phyloP scores from a whole-genome alignment of 441 rosid genomes.

The Pelargonium myrrhifolium region DNA sequence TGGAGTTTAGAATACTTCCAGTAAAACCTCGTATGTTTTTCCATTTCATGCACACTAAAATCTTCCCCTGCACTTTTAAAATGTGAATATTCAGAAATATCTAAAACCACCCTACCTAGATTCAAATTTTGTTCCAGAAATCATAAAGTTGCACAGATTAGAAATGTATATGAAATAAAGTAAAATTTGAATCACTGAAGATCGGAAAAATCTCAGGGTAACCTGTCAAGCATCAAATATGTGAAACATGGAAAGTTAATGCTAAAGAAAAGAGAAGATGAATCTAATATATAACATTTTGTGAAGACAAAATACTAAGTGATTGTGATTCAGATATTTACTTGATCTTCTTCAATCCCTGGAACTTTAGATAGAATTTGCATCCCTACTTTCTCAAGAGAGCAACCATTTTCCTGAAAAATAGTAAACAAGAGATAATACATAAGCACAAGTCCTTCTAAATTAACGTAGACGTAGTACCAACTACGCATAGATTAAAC shows the following conservation, averaged over 20 bases:
- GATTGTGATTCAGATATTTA: conserved; percentile 20
- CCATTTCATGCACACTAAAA: no score
- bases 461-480: neutral
- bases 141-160: neutral
- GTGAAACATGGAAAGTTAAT: neutral
- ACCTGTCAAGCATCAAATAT: conserved; percentile 5
- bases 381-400: conserved; percentile 30
- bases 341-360: conserved; percentile 37
- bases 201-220: neutral
- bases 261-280: conserved; percentile 10
- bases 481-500: neutral
- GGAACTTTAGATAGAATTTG: conserved; percentile 37
- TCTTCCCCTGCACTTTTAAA: no score
- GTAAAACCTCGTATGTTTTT: no score
- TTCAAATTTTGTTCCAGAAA: neutral
- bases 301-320: neutral
- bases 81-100: no score
- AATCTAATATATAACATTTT: conserved; percentile 2
- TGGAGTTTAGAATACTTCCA: no score
- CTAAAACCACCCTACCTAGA: neutral
- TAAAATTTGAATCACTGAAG: neutral
- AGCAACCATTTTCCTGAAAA: conserved; percentile 39
- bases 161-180: neutral
- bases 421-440: neutral
- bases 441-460: conserved; percentile 13